A percentile compares a stretch with the other conserved stretches of the same genome.
These are phyloP conservation scores for Stephanocyclus meneghinianus DNA, from an alignment of 352 stramenopile species.

Conservation along the genomic window DNA sequence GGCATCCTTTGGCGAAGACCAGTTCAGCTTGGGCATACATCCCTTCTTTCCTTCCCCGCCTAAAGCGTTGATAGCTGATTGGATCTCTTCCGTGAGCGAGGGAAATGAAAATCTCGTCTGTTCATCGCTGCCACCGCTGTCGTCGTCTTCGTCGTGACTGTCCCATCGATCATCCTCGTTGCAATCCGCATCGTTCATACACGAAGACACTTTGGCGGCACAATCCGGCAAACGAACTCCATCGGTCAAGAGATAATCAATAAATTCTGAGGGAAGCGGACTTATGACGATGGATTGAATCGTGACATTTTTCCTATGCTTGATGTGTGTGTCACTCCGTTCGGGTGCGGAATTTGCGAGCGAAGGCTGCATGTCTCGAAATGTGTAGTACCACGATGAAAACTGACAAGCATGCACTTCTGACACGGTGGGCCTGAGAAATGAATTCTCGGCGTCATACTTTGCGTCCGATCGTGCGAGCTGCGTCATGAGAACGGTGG, in stretches of 20 bases:
- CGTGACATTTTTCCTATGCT: conserved; percentile 62
- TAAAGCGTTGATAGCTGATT: conserved; percentile 80
- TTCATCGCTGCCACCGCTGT: conserved; percentile 50
- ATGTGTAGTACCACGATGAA: conserved; percentile 65
- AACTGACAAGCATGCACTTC: conserved; percentile 58
- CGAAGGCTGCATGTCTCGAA: conserved; percentile 38
- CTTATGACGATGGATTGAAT: conserved; percentile 65
- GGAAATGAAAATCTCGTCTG: conserved; percentile 69
- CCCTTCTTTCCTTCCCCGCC: conserved; percentile 62
- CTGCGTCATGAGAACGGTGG: too few relatives aligned
- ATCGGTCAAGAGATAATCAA: conserved; percentile 72
- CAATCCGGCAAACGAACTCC: conserved; percentile 65
- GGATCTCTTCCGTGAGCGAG: conserved; percentile 78
- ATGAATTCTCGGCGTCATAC: background rate
- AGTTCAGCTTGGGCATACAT: conserved; percentile 91
- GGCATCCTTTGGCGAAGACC: conserved; percentile 90
- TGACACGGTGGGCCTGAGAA: conserved; percentile 8
- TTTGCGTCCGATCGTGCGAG: background rate
- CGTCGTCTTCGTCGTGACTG: conserved; percentile 13
- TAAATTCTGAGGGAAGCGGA: conserved; percentile 62
- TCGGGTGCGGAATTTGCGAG: background rate
- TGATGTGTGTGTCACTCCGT: background rate
- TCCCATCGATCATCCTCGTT: conserved; percentile 25
- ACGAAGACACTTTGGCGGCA: conserved; percentile 57
- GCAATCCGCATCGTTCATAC: conserved; percentile 44